Evolutionary conservation across 345 rosid genomes (phyloP), one percentile per base, ranked within the genome.

Genomic region (Syzygium oleosum): DNA sequence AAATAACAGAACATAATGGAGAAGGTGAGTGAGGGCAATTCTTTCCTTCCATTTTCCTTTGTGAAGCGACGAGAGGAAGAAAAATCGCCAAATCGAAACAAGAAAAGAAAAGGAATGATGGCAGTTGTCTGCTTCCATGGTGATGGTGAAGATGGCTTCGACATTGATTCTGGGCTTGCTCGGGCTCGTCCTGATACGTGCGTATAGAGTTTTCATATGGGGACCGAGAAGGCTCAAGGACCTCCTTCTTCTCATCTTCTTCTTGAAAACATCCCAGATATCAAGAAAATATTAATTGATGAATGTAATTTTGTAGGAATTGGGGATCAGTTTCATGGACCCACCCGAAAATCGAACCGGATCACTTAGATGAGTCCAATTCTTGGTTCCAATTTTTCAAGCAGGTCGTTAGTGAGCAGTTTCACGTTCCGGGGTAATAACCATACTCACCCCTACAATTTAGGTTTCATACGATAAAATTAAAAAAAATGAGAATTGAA

Each of bases 251-350:
- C 93, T 51, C 88, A 92, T 52, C 29, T 91, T 77, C 84, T 93
- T 9, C 29, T 86, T n/a, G 93, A 93, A 7, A 93, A 91, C 87
- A 91, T 93, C 87, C 89, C 89, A 84, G 90, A 91, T 59, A 92
- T 91, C 27, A 91, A 73, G 53, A 86, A 87, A 43, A 19, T 54
- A 54, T 54, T 19, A 54, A 54, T 54, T 54, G 58, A 54, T 54
- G 58, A 54, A 19, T 54, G 58, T 17, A 19, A 54, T 54, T 54
- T 54, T 54, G 3, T 19, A 53, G 23, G 4, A 22, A 54, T 54
- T 54, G 0, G 21, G 9, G 21, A 54, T 54, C 0, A 9, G 23
- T 54, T 54, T 0, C 0, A 19, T 54, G 58, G 23, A 54, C 3
- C 3, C 58, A 19, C 10, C 21, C 3, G 3, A 4, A 9, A 54